Evolutionary conservation across 768 basidiomycete species (phyloP).

Genomic region (Pluteus cervinus): DNA sequence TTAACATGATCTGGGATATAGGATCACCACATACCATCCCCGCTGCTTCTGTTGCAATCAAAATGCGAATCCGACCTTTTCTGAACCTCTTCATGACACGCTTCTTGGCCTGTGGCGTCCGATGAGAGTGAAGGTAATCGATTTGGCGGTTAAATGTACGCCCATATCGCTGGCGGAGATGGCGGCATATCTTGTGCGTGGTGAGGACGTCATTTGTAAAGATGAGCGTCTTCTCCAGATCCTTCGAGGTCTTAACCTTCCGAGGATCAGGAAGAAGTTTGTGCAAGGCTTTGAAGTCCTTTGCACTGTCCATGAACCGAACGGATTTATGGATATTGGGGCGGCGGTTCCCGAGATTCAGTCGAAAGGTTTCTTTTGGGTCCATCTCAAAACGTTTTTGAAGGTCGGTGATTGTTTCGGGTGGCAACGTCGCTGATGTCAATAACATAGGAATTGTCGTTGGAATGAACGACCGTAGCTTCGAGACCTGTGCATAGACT

Average conservation of each 20-base stretch:
- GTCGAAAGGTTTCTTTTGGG: conserved; percentile 14
- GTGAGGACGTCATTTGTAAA: conserved; percentile 16
- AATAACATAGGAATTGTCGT: conserved; percentile 21
- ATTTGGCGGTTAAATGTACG: conserved; percentile 10
- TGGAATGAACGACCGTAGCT: conserved; percentile 23
- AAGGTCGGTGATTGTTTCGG: conserved; percentile 19
- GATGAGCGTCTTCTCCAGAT: conserved; percentile 16
- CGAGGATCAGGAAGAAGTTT: conserved; percentile 4
- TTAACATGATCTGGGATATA: background rate
- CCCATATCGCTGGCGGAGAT: conserved; percentile 12
- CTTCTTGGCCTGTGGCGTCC: conserved; percentile 13
- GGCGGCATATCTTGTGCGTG: conserved; percentile 11
- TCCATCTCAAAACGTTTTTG: conserved; percentile 17
- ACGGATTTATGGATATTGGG: conserved; percentile 25
- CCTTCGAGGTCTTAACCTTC: background rate
- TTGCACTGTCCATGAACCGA: conserved; percentile 13
- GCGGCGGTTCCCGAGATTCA: conserved; percentile 32
- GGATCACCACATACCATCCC: conserved; percentile 26
- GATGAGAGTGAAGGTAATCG: conserved; percentile 19
- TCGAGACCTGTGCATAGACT: conserved; percentile 18
- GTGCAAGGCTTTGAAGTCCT: conserved; percentile 15
- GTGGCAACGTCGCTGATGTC: conserved; percentile 28
- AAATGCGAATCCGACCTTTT: conserved; percentile 15
- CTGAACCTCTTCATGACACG: conserved; percentile 18
- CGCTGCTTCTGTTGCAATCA: conserved; percentile 28